A percentile compares a stretch with the other conserved stretches of the same genome.
These are phyloP conservation scores for Amoebophrya sp. DNA, from an alignment of 169 alveolate species.

Conservation along the genomic window DNA sequence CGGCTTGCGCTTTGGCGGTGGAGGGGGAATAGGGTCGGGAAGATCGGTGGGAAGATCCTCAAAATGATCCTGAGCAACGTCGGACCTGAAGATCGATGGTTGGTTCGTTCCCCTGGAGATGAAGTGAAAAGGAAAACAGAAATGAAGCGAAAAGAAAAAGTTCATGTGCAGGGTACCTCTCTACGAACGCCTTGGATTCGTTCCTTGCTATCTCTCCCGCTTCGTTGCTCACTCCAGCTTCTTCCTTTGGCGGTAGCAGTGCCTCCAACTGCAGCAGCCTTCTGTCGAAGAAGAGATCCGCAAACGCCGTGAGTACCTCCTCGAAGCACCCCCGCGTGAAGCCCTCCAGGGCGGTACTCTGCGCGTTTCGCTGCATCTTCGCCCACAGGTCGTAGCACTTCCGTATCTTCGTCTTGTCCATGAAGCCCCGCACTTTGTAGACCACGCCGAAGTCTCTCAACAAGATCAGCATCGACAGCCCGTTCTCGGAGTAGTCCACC, in stretches of 20 bases:
- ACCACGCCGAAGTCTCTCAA: neutral
- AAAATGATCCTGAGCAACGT: neutral
- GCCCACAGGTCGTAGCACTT: neutral
- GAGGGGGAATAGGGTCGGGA: neutral
- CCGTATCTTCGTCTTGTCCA: neutral
- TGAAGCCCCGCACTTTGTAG: neutral
- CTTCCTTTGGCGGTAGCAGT: neutral
- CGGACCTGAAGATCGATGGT: neutral
- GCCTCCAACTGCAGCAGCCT: neutral
- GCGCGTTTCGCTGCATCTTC: neutral
- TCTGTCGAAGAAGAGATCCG: neutral
- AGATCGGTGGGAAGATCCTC: neutral
- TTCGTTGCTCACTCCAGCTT: neutral
- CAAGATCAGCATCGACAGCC: too few relatives aligned
- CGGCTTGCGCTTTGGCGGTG: neutral
- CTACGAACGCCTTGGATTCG: neutral
- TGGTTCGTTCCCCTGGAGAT: too few relatives aligned
- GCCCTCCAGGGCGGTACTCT: neutral
- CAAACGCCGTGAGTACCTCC: neutral
- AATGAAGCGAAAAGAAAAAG: neutral
- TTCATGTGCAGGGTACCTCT: neutral
- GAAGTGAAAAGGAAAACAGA: neutral
- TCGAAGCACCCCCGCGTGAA: neutral
- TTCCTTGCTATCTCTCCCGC: neutral
- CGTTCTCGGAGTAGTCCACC: neutral